Conservation (phyloP, 2,329 filamentous ascomycete species). For the Bimuria novae-zelandiae region DNA sequence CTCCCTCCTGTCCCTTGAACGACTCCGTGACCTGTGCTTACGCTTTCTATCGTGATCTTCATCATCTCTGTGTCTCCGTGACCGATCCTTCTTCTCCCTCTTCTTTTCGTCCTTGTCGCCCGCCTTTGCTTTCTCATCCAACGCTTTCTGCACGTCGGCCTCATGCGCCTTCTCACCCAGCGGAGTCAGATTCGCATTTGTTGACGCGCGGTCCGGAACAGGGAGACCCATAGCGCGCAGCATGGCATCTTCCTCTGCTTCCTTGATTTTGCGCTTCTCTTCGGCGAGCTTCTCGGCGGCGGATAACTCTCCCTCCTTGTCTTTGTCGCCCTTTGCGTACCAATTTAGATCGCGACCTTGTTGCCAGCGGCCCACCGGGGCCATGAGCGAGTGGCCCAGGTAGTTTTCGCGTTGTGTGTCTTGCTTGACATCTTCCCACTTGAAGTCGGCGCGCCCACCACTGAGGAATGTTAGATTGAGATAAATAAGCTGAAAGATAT, state of each 20-base stretch:
- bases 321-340: conserved; percentile 66
- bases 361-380: conserved; percentile 90
- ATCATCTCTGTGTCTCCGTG: conserved; percentile 30
- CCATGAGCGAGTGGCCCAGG: conserved; percentile 89
- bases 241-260: conserved; percentile 91
- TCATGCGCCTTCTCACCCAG: conserved; percentile 59
- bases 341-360: conserved; percentile 71
- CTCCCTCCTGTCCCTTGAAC: conserved; percentile 35
- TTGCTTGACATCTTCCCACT: conserved; percentile 90
- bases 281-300: conserved; percentile 63
- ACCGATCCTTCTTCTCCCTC: conserved; percentile 29
- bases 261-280: conserved; percentile 81
- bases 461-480: too few relatives aligned
- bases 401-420: conserved; percentile 88
- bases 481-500: too few relatives aligned
- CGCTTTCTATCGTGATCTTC: conserved; percentile 29
- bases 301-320: conserved; percentile 59
- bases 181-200: conserved; percentile 67
- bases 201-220: conserved; percentile 63
- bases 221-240: conserved; percentile 81
- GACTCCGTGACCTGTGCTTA: conserved; percentile 32
- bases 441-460: conserved; percentile 89
- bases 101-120: conserved; percentile 29
- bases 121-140: conserved; percentile 54
- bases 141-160: conserved; percentile 60